Evolutionary conservation across 345 rosid species (phyloP), one percentile per base, ranked within the genome.

Genomic region (Gynandropsis gynandra): DNA sequence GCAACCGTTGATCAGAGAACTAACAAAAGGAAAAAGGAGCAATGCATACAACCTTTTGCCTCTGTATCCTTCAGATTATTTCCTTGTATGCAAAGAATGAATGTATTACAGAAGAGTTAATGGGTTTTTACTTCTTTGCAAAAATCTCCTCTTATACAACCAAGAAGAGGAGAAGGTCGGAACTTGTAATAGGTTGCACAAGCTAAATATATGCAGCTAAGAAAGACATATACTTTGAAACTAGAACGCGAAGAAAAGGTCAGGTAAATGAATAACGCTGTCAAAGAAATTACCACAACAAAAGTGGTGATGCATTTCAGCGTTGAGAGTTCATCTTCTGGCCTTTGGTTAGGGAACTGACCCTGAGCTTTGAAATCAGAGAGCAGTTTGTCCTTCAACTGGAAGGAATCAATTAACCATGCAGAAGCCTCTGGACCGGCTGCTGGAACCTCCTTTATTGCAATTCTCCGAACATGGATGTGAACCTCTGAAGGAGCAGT

Each of bases 401-500:
- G 57, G 71, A 83, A 87, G 13, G 74, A 59, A 61, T 83, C 68
- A 38, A 77, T 67, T 56, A 83, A 70, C 90, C 90, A 80, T 7
- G 69, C 64, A 33, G 80, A 73, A 16, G 78, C 72, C 29, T 73
- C 83, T 38, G 14, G 58, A 11, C 78, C 72, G 40, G 71, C 71
- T 16, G 41, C 32, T 17, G 90, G 90, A 49, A 82, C 73, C 14
- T 78, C 69, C 16, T 68, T 59, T 1, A 60, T 18, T 4, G 72
- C 66, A 45, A 83, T 65, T 33, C 93, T 80, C 39, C 65, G 74
- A 46, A 83, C 70, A 35, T 87, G 89, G 27, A 87, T 74, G 62
- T 87, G 96, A 54, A 83, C 96, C 76, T 81, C 87, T 19, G 87
- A 78, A 17, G 96, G 89, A 76, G 74, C 84, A 33, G 81, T 68